Evolutionary conservation across 108 stramenopile species (phyloP).

Genomic region (Pseudonitzschia multistriata): DNA sequence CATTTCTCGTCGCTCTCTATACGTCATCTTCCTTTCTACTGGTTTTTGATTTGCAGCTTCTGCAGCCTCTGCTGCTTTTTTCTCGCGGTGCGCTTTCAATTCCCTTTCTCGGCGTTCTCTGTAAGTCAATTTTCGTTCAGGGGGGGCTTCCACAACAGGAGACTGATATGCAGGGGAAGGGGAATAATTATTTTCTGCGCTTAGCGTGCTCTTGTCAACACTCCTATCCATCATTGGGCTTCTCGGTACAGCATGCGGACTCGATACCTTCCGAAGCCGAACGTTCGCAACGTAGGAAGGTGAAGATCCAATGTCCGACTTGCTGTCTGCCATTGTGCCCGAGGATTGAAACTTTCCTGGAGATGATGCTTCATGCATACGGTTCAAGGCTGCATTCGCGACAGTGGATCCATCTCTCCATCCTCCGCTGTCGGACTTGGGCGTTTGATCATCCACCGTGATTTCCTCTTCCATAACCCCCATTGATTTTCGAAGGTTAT

Average conservation of each 20-base stretch:
- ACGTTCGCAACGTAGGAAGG: constrained; percentile 44
- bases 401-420: background rate
- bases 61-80: constrained; percentile 8
- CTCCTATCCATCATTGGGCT: background rate
- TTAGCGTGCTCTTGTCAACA: background rate
- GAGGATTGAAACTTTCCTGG: background rate
- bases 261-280: constrained; percentile 37
- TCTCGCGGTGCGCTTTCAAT: constrained; percentile 20
- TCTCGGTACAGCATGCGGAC: background rate
- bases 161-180: background rate
- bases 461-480: constrained; percentile 7
- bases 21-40: constrained; percentile 30
- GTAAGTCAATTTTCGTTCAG: constrained; percentile 34
- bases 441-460: background rate
- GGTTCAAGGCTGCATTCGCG: constrained; percentile 8
- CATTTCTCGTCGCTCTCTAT: constrained; percentile 37
- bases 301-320: constrained; percentile 16
- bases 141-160: background rate
- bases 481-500: constrained; percentile 15
- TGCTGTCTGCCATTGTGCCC: background rate
- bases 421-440: constrained; percentile 31
- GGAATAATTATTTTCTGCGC: background rate
- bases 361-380: constrained; percentile 16
- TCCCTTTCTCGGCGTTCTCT: constrained; percentile 40
- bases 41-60: background rate